A percentile compares a stretch with the other conserved stretches of the same genome.
Evolutionary conservation across 345 rosid genomes (phyloP).

Genomic region (Aethionema arabicum): DNA sequence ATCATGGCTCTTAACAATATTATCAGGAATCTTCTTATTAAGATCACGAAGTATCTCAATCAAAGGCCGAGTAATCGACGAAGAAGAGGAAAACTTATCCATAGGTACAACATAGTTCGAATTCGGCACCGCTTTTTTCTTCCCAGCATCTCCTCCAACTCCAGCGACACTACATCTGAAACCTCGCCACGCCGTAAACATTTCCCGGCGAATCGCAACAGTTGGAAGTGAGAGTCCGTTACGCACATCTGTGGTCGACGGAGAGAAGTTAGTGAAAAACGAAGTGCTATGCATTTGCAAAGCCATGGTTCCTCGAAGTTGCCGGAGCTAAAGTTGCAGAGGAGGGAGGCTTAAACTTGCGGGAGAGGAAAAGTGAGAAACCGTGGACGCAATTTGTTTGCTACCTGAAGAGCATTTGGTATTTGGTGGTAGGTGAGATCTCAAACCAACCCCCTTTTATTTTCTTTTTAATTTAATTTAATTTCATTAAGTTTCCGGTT

Average conservation of each 20-base stretch:
- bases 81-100: constrained; percentile 62
- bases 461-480: too few species aligned
- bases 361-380: constrained; percentile 13
- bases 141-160: constrained; percentile 33
- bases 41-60: constrained; percentile 96
- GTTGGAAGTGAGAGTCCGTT: neutral
- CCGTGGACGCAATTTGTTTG: constrained; percentile 7
- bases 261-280: constrained; percentile 12
- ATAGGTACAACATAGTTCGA: constrained; percentile 93
- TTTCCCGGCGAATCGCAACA: constrained; percentile 17
- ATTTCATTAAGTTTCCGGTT: too few species aligned
- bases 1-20: constrained; percentile 55
- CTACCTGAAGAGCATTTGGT: constrained; percentile 2
- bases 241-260: neutral
- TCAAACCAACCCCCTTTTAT: constrained; percentile 24
- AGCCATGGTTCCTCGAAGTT: constrained; percentile 15
- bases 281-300: constrained; percentile 26
- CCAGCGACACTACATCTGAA: constrained; percentile 37
- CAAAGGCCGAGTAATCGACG: constrained; percentile 84
- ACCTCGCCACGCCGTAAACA: constrained; percentile 10
- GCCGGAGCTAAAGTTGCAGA: neutral
- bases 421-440: constrained; percentile 28
- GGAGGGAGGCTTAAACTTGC: neutral
- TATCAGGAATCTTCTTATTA: constrained; percentile 91
- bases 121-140: constrained; percentile 66